These are phyloP conservation scores for Talinum fruticosum DNA, from an alignment of 148 eudicot species.

Conservation along the genomic window DNA sequence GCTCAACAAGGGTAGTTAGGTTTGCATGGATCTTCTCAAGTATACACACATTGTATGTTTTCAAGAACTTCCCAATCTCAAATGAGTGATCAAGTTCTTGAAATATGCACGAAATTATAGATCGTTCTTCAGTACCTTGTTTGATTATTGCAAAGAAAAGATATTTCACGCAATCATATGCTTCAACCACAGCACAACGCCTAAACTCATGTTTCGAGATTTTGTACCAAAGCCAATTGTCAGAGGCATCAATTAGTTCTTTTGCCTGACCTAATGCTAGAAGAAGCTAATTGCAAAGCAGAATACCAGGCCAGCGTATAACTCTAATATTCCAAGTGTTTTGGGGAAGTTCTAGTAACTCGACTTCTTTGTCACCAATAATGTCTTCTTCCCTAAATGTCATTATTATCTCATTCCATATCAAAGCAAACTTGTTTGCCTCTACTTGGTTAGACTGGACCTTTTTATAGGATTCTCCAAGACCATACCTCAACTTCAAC, in stretches of 20 bases:
- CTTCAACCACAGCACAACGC: constrained; percentile 83
- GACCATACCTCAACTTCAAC: constrained; percentile 83
- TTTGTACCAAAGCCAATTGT: constrained; percentile 87
- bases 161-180: constrained; percentile 70
- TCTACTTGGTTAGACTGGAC: constrained; percentile 89
- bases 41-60: constrained; percentile 57
- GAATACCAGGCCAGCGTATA: constrained; percentile 89
- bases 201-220: constrained; percentile 80
- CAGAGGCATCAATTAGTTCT: constrained; percentile 87
- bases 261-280: constrained; percentile 90
- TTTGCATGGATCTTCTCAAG: constrained; percentile 66
- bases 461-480: constrained; percentile 80
- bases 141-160: constrained; percentile 58
- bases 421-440: constrained; percentile 83
- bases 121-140: constrained; percentile 57
- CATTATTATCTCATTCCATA: constrained; percentile 86
- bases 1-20: constrained; percentile 48
- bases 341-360: constrained; percentile 82
- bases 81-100: constrained; percentile 77
- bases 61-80: constrained; percentile 67
- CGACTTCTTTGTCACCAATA: constrained; percentile 67
- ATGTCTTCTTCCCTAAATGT: constrained; percentile 91
- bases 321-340: constrained; percentile 82
- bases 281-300: constrained; percentile 89
- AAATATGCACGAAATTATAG: constrained; percentile 59